Percentiles rank a stretch among this genome's conserved stretches.
These are phyloP conservation scores for Rhizopus sp. DNA, from an alignment of 371 early-diverging fungal species.

Conservation along the genomic window DNA sequence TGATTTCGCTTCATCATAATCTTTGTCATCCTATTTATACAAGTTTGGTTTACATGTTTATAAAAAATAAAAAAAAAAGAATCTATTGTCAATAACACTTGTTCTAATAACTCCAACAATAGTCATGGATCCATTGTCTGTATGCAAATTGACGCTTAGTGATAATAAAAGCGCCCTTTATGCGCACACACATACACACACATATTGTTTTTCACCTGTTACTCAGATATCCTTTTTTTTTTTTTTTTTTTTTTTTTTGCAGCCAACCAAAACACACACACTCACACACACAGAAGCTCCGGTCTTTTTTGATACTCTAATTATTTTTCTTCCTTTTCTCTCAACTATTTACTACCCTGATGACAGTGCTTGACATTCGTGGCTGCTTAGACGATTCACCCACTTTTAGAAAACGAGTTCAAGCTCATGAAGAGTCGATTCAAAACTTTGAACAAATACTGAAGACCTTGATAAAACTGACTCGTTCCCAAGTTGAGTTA, in stretches of 20 bases:
- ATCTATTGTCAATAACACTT: not conserved
- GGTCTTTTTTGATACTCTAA: not conserved
- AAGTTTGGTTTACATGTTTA: not conserved
- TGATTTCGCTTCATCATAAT: constrained; percentile 35
- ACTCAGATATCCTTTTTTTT: too few species aligned
- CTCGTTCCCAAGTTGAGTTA: constrained; percentile 58
- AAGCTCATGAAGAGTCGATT: constrained; percentile 61
- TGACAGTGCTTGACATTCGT: constrained; percentile 59
- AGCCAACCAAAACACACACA: not conserved
- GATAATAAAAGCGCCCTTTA: too few species aligned
- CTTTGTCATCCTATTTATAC: not conserved
- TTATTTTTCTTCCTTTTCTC: constrained; percentile 1
- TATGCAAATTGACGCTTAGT: too few species aligned
- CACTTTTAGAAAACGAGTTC: constrained; percentile 57
- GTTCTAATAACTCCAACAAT: too few species aligned
- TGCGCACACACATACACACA: too few species aligned
- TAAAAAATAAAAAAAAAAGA: not conserved
- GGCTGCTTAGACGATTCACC: constrained; percentile 66
- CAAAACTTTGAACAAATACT: constrained; percentile 54
- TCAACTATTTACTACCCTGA: constrained; percentile 10
- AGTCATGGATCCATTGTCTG: too few species aligned
- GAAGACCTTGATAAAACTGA: constrained; percentile 54
- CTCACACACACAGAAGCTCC: not conserved
- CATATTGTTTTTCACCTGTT: too few species aligned
- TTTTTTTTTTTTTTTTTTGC: not conserved